Base-by-base conservation (phyloP, 331 rosid species). In the Quercus lobata region DNA sequence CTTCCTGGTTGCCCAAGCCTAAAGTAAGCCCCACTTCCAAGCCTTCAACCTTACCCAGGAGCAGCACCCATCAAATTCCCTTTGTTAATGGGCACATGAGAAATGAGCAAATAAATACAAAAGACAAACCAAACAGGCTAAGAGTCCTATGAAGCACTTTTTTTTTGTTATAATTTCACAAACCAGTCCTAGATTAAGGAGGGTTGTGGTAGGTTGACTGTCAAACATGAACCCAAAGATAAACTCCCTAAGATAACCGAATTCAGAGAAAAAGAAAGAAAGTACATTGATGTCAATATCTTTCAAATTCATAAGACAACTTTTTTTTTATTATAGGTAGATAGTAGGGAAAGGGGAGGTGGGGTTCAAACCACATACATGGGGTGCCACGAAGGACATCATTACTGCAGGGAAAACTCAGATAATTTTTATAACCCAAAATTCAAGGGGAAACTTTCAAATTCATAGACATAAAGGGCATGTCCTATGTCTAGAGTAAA, bases 21-120 rank as follows among this genome's bases (percentile, higher is more conserved):
- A 91, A 74, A 7, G 90, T 84, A 78, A 95, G 93, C 77, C 88
- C 89, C 29, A 95, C 84, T 80, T 91, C 89, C 97, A 95, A 83
- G 85, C 93, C 97, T 80, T 89, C 93, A 76, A 95, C 97, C 99
- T 94, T 73, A 60, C 65, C 84, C 74, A 85, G 37, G 78, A 90
- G 57, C 61, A 82, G 60, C 56, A 89, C 60, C 78, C 37, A 68
- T 85, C 86, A 86, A 85, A 72, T 74, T 53, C 78, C 75, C 56
- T 80, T 88, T 66, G 12, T 76, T 69, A 76, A 76, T 24, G 60
- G 44, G 79, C 29, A 46, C 72, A 35, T 41, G 24, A 44, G 35
- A 53, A 56, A 65, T n/a, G 32, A 77, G 86, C 78, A 76, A 41
- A 68, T 49, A 68, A 68, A 68, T 24, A 68, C 29, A 68, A 19